Evolutionary conservation across 1,284 basidiomycete genomes (phyloP).

Genomic region (Pyrrhoderma lamaoense): DNA sequence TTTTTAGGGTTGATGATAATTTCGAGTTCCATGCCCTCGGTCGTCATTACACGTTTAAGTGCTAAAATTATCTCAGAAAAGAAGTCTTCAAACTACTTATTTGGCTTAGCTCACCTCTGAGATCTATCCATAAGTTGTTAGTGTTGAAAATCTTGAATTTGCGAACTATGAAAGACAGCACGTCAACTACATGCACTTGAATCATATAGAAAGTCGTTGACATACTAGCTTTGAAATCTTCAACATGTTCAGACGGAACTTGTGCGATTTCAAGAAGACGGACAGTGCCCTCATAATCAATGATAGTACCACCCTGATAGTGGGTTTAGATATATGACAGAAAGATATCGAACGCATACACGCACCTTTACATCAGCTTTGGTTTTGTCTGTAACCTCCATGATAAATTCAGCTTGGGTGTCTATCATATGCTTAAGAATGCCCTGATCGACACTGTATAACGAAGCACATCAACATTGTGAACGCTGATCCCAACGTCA

Average conservation of each 20-base stretch:
- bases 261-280: conserved; percentile 98
- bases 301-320: conserved; percentile 85
- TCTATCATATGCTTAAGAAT: conserved; percentile 92
- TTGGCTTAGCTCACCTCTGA: conserved; percentile 50
- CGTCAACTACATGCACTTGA: conserved; percentile 24
- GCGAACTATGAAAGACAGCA: conserved; percentile 38
- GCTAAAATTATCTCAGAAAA: conserved; percentile 31
- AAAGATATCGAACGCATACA: conserved; percentile 4
- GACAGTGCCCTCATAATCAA: conserved; percentile 93
- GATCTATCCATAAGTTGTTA: conserved; percentile 97
- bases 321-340: not conserved
- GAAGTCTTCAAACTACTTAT: not conserved
- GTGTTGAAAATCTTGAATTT: conserved; percentile 98
- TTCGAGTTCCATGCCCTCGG: conserved; percentile 85
- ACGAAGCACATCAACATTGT: conserved; percentile 1
- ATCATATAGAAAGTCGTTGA: conserved; percentile 8
- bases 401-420: conserved; percentile 83
- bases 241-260: conserved; percentile 94
- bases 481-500: not conserved
- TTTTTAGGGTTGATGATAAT: conserved; percentile 95
- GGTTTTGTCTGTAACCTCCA: conserved; percentile 99
- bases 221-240: conserved; percentile 90
- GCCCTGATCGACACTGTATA: conserved; percentile 63
- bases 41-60: conserved; percentile 92
- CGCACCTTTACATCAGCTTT: conserved; percentile 93